These are phyloP conservation scores for Jamesozyma spencerorum DNA, from an alignment of 805 yeast species.

Conservation along the genomic window DNA sequence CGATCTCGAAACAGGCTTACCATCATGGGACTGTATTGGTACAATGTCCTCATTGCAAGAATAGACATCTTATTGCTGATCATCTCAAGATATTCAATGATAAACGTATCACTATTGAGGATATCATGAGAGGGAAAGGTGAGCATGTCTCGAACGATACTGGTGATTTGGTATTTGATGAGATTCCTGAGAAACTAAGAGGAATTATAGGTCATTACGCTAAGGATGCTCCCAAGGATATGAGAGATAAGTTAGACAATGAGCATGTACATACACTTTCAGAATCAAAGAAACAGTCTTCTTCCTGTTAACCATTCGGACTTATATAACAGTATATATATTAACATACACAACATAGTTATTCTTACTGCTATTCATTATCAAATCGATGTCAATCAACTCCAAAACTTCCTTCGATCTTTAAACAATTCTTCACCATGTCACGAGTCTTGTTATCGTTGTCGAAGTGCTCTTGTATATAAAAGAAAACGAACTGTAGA, in stretches of 20 bases:
- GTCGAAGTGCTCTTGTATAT: too few relatives aligned
- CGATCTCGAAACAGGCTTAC: constrained; percentile 89
- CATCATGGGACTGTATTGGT: constrained; percentile 76
- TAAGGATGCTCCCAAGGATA: constrained; percentile 51
- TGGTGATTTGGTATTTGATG: constrained; percentile 51
- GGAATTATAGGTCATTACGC: constrained; percentile 53
- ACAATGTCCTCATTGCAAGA: constrained; percentile 85
- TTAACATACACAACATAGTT: too few relatives aligned
- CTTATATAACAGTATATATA: too few relatives aligned
- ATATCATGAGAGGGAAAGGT: constrained; percentile 66
- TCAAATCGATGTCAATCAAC: too few relatives aligned
- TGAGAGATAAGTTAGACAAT: constrained; percentile 14
- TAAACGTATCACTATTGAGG: constrained; percentile 61
- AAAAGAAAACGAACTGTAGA: too few relatives aligned
- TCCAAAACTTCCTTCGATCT: too few relatives aligned
- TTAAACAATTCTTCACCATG: too few relatives aligned
- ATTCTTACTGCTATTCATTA: too few relatives aligned
- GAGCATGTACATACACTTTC: constrained; percentile 12
- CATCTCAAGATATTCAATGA: constrained; percentile 79
- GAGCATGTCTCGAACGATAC: constrained; percentile 57
- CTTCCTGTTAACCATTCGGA: too few relatives aligned
- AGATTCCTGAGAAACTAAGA: constrained; percentile 27
- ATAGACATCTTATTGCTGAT: constrained; percentile 86
- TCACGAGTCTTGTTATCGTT: too few relatives aligned
- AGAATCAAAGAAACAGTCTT: not conserved